These are phyloP conservation scores for Bipolaris oryzae DNA, from an alignment of 2,329 filamentous ascomycete species.

Conservation along the genomic window DNA sequence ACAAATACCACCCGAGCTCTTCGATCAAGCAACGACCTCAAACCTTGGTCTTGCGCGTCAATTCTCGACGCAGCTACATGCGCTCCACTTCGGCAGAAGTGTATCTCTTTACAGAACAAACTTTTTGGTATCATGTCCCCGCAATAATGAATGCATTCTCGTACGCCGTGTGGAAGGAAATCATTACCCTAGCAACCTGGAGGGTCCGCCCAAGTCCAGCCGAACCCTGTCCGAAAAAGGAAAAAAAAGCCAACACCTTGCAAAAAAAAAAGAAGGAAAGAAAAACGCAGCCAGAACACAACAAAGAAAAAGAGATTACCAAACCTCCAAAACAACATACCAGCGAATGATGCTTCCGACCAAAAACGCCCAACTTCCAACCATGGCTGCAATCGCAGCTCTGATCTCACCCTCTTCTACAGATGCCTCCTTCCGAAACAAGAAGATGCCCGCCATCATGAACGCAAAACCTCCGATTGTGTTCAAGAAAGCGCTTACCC, in stretches of 20 bases:
- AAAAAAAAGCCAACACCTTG: background rate
- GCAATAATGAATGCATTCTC: background rate
- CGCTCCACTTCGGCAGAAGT: background rate
- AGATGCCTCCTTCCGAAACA: slow-evolving; percentile 19
- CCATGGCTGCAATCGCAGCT: slow-evolving; percentile 26
- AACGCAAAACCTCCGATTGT: slow-evolving; percentile 35
- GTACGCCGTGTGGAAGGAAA: background rate
- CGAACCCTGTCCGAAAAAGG: background rate
- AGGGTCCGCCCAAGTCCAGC: background rate
- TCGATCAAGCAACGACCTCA: no score
- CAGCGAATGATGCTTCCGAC: slow-evolving; percentile 33
- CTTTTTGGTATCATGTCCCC: background rate
- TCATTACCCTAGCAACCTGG: background rate
- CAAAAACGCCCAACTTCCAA: slow-evolving; percentile 37
- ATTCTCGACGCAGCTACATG: no score
- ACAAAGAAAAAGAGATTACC: slow-evolving; percentile 1
- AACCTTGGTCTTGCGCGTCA: no score
- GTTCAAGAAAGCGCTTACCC: slow-evolving; percentile 37
- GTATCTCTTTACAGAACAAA: background rate
- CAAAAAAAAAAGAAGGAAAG: background rate
- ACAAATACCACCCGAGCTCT: no score
- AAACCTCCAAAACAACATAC: slow-evolving; percentile 29
- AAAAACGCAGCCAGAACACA: no score
- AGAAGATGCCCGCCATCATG: slow-evolving; percentile 36
- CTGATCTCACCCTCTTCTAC: slow-evolving; percentile 2